Evolutionary conservation across 1,284 basidiomycete genomes (phyloP).

Genomic region (Pseudozyma thailandica): DNA sequence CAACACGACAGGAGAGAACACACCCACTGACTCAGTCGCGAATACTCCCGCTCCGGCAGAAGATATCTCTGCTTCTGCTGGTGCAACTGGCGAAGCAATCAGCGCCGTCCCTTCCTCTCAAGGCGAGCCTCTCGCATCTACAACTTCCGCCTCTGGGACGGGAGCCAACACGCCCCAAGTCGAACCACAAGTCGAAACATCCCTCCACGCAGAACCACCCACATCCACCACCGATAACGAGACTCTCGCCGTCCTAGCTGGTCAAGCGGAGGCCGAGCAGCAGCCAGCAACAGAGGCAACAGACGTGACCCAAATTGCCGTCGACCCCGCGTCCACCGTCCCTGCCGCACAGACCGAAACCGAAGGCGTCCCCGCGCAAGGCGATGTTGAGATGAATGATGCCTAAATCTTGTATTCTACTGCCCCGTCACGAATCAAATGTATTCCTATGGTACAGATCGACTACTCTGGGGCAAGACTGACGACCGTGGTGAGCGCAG

Average conservation of each 20-base stretch:
- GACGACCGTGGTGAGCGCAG: constrained; percentile 21
- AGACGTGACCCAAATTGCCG: constrained; percentile 8
- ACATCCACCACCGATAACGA: constrained; percentile 10
- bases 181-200: constrained; percentile 38
- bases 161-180: constrained; percentile 25
- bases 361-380: background rate
- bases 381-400: constrained; percentile 40
- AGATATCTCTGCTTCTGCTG: no score
- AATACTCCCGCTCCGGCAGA: no score
- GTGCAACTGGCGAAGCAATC: background rate
- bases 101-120: constrained; percentile 17
- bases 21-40: constrained; percentile 19
- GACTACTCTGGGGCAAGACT: constrained; percentile 5
- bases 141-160: background rate
- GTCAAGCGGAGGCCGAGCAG: constrained; percentile 20
- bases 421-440: background rate
- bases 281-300: constrained; percentile 10
- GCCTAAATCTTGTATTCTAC: constrained; percentile 10
- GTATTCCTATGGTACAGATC: background rate
- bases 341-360: constrained; percentile 20
- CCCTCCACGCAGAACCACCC: constrained; percentile 29
- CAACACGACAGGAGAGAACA: constrained; percentile 22
- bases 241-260: constrained; percentile 27
- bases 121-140: constrained; percentile 6
- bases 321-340: constrained; percentile 14